Conservation (phyloP, 2,329 filamentous ascomycete species). For the Arthrobotrys megalospora region DNA sequence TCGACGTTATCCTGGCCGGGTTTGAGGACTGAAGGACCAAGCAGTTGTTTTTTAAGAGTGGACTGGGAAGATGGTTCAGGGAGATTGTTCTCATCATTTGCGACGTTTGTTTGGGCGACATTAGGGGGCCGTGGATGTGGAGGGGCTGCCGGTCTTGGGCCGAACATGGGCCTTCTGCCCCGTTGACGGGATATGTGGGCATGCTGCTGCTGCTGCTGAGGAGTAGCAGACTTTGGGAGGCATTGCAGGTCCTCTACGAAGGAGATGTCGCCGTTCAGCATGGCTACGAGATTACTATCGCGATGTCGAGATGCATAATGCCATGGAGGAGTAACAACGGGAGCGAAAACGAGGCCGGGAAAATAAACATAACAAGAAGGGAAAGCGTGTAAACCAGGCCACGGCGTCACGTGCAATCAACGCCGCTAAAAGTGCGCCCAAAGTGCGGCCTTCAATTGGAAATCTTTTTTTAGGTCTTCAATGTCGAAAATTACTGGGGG, state of each 20-base stretch:
- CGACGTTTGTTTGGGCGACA: slow-evolving; percentile 8
- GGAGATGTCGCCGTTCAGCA: slow-evolving; percentile 12
- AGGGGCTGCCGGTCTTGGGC: slow-evolving; percentile 19
- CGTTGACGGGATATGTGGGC: slow-evolving; percentile 38
- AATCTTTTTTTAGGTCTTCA: slow-evolving; percentile 3
- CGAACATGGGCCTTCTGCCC: slow-evolving; percentile 47
- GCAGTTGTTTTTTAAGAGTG: slow-evolving; percentile 69
- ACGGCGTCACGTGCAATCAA: slow-evolving; percentile 38
- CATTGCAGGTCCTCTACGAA: slow-evolving; percentile 11
- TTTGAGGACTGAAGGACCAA: slow-evolving; percentile 93
- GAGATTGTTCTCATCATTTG: slow-evolving; percentile 23
- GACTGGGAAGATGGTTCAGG: slow-evolving; percentile 40
- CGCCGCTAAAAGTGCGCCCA: slow-evolving; percentile 11
- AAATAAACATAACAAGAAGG: slow-evolving; percentile 31
- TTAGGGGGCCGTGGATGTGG: slow-evolving; percentile 11
- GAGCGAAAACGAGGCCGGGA: background rate
- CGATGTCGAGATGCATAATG: slow-evolving; percentile 29
- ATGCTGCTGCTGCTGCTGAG: slow-evolving; percentile 6
- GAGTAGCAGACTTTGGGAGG: slow-evolving; percentile 1
- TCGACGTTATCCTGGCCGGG: slow-evolving; percentile 95
- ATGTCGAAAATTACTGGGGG: background rate
- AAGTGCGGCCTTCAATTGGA: slow-evolving; percentile 11
- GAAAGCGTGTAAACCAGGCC: slow-evolving; percentile 33
- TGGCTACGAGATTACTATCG: slow-evolving; percentile 7
- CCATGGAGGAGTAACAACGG: slow-evolving; percentile 6